These are phyloP conservation scores for Cryptococcus neoformans DNA, from an alignment of 1,284 basidiomycete genomes.

Conservation along the genomic window DNA sequence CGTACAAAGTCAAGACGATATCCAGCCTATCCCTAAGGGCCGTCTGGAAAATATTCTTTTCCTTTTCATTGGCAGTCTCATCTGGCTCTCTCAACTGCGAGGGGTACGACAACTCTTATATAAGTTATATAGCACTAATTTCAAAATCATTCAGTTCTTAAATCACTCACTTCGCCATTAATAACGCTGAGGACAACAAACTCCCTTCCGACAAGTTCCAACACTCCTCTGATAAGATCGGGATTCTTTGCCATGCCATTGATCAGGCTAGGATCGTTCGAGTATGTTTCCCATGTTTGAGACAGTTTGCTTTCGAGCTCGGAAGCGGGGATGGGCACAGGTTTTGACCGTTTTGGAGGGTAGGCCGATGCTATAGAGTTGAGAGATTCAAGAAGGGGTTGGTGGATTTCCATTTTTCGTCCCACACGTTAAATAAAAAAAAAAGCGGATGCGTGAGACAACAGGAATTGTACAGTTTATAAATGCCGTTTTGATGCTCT, in stretches of 20 bases:
- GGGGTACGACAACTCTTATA: background rate
- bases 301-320: constrained; percentile 8
- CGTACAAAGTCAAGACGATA: constrained; percentile 38
- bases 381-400: constrained; percentile 5
- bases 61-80: constrained; percentile 9
- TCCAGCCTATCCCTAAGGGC: constrained; percentile 37
- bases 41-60: constrained; percentile 26
- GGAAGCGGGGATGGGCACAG: constrained; percentile 4
- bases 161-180: constrained; percentile 24
- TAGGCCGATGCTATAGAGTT: constrained; percentile 4
- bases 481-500: too few relatives aligned
- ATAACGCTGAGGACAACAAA: constrained; percentile 26
- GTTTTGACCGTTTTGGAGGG: background rate
- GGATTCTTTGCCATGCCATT: constrained; percentile 10
- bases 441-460: background rate
- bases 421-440: constrained; percentile 3
- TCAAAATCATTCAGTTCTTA: background rate
- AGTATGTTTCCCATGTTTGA: constrained; percentile 13
- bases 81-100: constrained; percentile 28
- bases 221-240: constrained; percentile 26
- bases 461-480: background rate
- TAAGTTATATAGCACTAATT: background rate
- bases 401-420: constrained; percentile 31
- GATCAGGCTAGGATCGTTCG: background rate
- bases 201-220: constrained; percentile 41